A percentile compares a stretch with the other conserved stretches of the same genome.
phyloP scores from a whole-genome alignment of 2,329 filamentous ascomycete species.

The Ceratocystis cacaofunesta region DNA sequence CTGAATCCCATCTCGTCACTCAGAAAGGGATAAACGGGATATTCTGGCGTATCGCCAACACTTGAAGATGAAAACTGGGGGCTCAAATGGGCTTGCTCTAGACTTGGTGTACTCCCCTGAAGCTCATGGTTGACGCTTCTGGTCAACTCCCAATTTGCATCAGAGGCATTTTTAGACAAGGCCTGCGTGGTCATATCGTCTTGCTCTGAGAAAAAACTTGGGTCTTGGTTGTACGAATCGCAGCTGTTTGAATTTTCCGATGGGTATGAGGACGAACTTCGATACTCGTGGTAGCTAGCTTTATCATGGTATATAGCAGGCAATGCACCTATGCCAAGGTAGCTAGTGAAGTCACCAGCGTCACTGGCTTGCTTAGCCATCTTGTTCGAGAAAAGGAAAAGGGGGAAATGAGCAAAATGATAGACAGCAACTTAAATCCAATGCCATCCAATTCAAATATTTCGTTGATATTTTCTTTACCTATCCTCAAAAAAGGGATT shows the following conservation, averaged over 20 bases:
- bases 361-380: neutral
- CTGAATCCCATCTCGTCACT: slow-evolving; percentile 1
- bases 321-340: neutral
- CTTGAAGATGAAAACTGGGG: neutral
- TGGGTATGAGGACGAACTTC: neutral
- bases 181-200: neutral
- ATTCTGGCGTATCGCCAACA: neutral
- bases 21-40: neutral
- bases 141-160: neutral
- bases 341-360: neutral
- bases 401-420: neutral
- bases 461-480: neutral
- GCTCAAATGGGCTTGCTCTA: neutral
- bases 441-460: neutral
- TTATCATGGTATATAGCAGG: slow-evolving; percentile 1
- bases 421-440: neutral
- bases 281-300: neutral
- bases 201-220: neutral
- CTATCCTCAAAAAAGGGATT: neutral
- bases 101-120: neutral
- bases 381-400: neutral
- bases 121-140: neutral
- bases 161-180: neutral
- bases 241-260: neutral
- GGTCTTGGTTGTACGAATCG: neutral